These are phyloP conservation scores for Phoenix dactylifera DNA, from an alignment of 176 grass and related monocot genomes.

Conservation along the genomic window DNA sequence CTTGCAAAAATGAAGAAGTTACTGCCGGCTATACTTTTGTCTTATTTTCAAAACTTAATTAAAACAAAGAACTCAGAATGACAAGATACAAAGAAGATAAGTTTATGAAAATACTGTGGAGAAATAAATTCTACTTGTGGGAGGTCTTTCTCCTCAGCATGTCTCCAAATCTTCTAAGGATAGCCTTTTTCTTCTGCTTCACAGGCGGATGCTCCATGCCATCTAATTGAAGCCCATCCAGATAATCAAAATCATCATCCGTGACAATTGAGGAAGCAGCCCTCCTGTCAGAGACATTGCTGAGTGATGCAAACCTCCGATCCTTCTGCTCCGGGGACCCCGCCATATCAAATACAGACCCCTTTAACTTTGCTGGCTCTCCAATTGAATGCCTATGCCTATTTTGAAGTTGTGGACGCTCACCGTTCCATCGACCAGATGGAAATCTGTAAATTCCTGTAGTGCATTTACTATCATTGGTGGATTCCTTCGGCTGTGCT, in stretches of 20 bases:
- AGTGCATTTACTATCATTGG: slow-evolving; percentile 1
- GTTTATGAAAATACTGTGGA: too few species aligned
- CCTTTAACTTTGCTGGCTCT: slow-evolving; percentile 47
- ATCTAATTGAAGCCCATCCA: slow-evolving; percentile 34
- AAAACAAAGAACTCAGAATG: too few species aligned
- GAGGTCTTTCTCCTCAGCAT: slow-evolving; percentile 59
- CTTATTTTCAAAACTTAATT: too few species aligned
- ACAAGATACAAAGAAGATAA: too few species aligned
- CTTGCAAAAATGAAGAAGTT: too few species aligned
- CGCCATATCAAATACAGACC: slow-evolving; percentile 23
- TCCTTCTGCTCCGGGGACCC: slow-evolving; percentile 34
- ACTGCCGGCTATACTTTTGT: too few species aligned
- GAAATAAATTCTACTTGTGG: slow-evolving; percentile 31
- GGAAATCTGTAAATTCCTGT: slow-evolving; percentile 20
- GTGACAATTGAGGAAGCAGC: slow-evolving; percentile 26
- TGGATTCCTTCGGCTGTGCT: slow-evolving; percentile 24
- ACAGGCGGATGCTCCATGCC: slow-evolving; percentile 14
- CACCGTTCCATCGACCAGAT: slow-evolving; percentile 19
- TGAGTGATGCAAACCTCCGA: slow-evolving; percentile 51
- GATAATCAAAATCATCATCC: slow-evolving; percentile 60
- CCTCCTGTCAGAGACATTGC: slow-evolving; percentile 67
- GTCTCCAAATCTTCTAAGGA: slow-evolving; percentile 64
- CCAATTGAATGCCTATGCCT: slow-evolving; percentile 55
- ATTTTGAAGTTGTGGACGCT: slow-evolving; percentile 23
- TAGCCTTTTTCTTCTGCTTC: slow-evolving; percentile 43